phyloP scores from a whole-genome alignment of 768 basidiomycete species.

The Boletus sp. region DNA sequence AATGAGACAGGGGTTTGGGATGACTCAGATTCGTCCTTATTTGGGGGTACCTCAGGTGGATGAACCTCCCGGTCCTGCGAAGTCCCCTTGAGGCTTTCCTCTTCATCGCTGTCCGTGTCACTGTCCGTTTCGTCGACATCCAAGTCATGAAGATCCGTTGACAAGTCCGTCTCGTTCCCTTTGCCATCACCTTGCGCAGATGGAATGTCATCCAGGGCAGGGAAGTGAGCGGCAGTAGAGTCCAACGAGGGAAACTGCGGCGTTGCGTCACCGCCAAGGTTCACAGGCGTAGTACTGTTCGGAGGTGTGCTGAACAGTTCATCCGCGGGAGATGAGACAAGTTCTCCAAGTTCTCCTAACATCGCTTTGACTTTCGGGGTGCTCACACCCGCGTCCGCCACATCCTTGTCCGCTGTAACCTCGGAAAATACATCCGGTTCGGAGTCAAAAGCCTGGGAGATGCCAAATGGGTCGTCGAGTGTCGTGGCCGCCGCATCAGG shows the following conservation, averaged over 20 bases:
- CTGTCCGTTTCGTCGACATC: slow-evolving; percentile 57
- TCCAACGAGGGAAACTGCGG: slow-evolving; percentile 28
- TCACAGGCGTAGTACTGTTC: slow-evolving; percentile 36
- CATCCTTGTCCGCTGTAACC: slow-evolving; percentile 21
- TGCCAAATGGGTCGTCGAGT: slow-evolving; percentile 54
- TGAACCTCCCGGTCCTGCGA: slow-evolving; percentile 21
- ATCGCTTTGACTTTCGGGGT: slow-evolving; percentile 19
- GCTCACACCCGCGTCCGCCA: slow-evolving; percentile 17
- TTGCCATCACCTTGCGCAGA: slow-evolving; percentile 23
- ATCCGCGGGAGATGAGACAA: slow-evolving; percentile 33
- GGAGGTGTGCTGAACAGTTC: slow-evolving; percentile 64
- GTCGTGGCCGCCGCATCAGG: slow-evolving; percentile 4
- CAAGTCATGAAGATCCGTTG: slow-evolving; percentile 53
- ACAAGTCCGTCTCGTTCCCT: slow-evolving; percentile 52
- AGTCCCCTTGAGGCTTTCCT: slow-evolving; percentile 34
- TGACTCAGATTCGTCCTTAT: slow-evolving; percentile 11
- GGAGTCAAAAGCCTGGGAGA: slow-evolving; percentile 33
- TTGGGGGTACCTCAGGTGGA: slow-evolving; percentile 12
- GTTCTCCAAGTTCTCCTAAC: slow-evolving; percentile 14
- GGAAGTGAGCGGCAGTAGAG: slow-evolving; percentile 32
- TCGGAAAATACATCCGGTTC: slow-evolving; percentile 12
- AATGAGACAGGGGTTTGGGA: slow-evolving; percentile 37
- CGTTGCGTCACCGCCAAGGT: slow-evolving; percentile 7
- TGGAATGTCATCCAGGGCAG: slow-evolving; percentile 35
- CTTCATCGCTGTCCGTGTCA: slow-evolving; percentile 47